Evolutionary conservation across 371 early-diverging fungal genomes (phyloP).

Genomic region (Smittium mucronatum): DNA sequence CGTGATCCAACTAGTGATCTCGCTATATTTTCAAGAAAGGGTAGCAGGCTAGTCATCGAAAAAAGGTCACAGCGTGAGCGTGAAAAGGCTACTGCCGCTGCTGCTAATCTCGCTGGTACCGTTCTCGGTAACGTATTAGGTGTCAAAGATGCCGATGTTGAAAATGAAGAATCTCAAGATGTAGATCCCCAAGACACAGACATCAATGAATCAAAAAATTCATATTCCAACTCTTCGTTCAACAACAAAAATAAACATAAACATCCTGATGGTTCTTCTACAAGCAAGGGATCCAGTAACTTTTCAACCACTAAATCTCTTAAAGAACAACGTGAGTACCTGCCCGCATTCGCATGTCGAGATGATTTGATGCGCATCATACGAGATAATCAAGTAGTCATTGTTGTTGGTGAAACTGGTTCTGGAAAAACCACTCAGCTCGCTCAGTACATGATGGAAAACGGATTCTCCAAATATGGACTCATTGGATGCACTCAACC

Average conservation of each 20-base stretch:
- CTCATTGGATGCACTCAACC: slow-evolving; percentile 97
- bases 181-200: slow-evolving; percentile 12
- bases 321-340: slow-evolving; percentile 77
- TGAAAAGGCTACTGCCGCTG: slow-evolving; percentile 47
- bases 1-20: slow-evolving; percentile 87
- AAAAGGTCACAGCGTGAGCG: slow-evolving; percentile 83
- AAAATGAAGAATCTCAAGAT: slow-evolving; percentile 22
- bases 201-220: neutral
- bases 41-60: slow-evolving; percentile 75
- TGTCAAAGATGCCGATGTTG: slow-evolving; percentile 40
- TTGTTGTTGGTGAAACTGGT: slow-evolving; percentile 98
- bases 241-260: slow-evolving; percentile 13
- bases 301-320: slow-evolving; percentile 73
- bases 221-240: neutral
- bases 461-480: slow-evolving; percentile 78
- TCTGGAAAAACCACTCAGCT: slow-evolving; percentile 98
- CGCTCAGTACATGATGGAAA: slow-evolving; percentile 93
- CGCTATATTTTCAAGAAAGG: slow-evolving; percentile 83
- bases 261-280: neutral
- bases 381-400: slow-evolving; percentile 83
- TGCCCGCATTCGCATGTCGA: slow-evolving; percentile 90
- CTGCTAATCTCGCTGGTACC: slow-evolving; percentile 76
- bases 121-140: slow-evolving; percentile 92
- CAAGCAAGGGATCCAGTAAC: slow-evolving; percentile 42
- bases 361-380: slow-evolving; percentile 77